Evolutionary conservation across 192 early-diverging fungal species (phyloP).

Genomic region (Podila clonocystis): DNA sequence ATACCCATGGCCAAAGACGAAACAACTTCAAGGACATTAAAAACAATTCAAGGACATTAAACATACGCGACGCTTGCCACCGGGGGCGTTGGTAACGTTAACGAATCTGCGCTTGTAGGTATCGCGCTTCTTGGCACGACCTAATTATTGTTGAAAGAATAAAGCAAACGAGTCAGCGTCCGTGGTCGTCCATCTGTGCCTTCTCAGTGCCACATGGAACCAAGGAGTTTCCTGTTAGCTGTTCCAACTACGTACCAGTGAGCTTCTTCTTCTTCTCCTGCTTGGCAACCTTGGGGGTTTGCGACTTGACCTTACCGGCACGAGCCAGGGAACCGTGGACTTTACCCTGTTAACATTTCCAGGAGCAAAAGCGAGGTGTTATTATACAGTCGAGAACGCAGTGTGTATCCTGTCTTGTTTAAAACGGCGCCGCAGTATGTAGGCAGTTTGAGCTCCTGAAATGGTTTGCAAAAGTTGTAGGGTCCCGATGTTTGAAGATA

Average conservation of each 20-base stretch:
- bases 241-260: slow-evolving; percentile 42
- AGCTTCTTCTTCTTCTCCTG: slow-evolving; percentile 97
- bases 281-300: slow-evolving; percentile 98
- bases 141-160: slow-evolving; percentile 4
- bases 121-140: slow-evolving; percentile 97
- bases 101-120: slow-evolving; percentile 98
- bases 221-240: background rate
- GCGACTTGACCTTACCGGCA: slow-evolving; percentile 99
- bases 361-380: background rate
- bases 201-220: background rate
- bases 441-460: background rate
- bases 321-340: slow-evolving; percentile 99
- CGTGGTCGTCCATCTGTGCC: too few relatives aligned
- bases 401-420: background rate
- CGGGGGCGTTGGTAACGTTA: slow-evolving; percentile 86
- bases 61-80: slow-evolving; percentile 90
- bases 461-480: too few relatives aligned
- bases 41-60: background rate
- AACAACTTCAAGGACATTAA: background rate
- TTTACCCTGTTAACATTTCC: slow-evolving; percentile 84
- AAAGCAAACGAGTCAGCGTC: slow-evolving; percentile 6
- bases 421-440: background rate
- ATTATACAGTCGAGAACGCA: background rate
- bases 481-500: too few relatives aligned
- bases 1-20: background rate